These are phyloP conservation scores for Pulveroboletus ridleyi DNA, from an alignment of 1,284 basidiomycete species.

Conservation along the genomic window DNA sequence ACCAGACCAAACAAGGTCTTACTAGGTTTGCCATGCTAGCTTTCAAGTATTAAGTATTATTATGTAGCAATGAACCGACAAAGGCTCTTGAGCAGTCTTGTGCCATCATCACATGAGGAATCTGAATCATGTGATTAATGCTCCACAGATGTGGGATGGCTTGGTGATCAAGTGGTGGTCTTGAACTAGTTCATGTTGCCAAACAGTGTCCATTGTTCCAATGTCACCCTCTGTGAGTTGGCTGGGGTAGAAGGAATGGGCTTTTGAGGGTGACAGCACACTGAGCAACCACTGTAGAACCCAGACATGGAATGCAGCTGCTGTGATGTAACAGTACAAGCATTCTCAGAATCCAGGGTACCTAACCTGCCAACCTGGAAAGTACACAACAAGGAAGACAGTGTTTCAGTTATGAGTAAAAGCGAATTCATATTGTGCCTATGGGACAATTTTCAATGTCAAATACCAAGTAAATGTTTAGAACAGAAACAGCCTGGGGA, in stretches of 20 bases:
- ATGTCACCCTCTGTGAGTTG: conserved; percentile 13
- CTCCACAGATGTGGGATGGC: background rate
- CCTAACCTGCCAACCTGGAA: conserved; percentile 5
- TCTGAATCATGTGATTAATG: too few species aligned
- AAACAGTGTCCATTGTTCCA: conserved; percentile 10
- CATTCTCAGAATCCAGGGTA: conserved; percentile 28
- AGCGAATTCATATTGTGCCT: conserved; percentile 1
- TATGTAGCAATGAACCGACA: too few species aligned
- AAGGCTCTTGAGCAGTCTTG: too few species aligned
- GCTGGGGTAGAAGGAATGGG: conserved; percentile 17
- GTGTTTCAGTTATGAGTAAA: conserved; percentile 14
- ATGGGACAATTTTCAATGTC: background rate
- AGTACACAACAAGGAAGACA: conserved; percentile 9
- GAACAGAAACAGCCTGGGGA: background rate
- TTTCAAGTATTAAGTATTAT: too few species aligned
- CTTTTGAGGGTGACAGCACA: conserved; percentile 32
- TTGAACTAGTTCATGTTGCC: background rate
- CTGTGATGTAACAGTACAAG: conserved; percentile 3
- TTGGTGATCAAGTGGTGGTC: background rate
- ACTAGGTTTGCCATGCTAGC: too few species aligned
- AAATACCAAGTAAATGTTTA: background rate
- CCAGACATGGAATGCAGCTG: conserved; percentile 17
- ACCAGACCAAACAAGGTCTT: too few species aligned
- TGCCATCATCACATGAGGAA: too few species aligned
- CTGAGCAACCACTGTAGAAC: conserved; percentile 37